A percentile compares a stretch with the other conserved stretches of the same genome.
Evolutionary conservation across 2,329 filamentous ascomycete genomes (phyloP).

Genomic region (Onygenales sp.): DNA sequence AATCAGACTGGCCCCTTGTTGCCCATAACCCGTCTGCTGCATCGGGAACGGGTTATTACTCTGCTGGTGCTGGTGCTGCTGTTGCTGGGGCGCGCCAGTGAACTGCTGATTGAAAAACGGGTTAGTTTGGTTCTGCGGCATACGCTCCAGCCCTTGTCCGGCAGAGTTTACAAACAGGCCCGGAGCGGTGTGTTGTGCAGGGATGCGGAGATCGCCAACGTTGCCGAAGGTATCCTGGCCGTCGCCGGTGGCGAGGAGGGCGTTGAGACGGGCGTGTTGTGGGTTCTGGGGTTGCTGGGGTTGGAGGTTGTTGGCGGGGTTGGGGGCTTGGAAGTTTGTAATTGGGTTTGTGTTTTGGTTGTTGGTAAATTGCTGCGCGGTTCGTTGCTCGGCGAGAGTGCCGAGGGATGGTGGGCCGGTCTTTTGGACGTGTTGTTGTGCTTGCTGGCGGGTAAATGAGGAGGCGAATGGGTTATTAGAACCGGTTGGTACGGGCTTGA

Average conservation of each 20-base stretch:
- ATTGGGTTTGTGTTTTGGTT: constrained; percentile 40
- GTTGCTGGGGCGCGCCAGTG: constrained; percentile 53
- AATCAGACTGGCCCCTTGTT: constrained; percentile 50
- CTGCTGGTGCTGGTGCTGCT: constrained; percentile 21
- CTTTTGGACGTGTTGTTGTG: constrained; percentile 41
- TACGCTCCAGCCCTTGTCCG: constrained; percentile 62
- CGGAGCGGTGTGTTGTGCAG: constrained; percentile 90
- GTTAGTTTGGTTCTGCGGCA: constrained; percentile 66
- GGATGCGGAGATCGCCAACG: constrained; percentile 89
- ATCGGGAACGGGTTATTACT: constrained; percentile 47
- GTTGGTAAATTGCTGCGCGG: constrained; percentile 49
- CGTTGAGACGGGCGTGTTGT: constrained; percentile 67
- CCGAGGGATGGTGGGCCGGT: constrained; percentile 61
- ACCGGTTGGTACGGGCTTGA: constrained; percentile 79
- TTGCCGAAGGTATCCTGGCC: constrained; percentile 97
- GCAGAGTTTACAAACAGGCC: constrained; percentile 96
- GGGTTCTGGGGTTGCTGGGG: constrained; percentile 39
- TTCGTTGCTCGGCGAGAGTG: constrained; percentile 75
- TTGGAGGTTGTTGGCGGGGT: constrained; percentile 33
- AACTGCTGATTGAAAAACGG: constrained; percentile 81
- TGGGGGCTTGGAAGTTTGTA: constrained; percentile 37
- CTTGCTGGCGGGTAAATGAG: constrained; percentile 51
- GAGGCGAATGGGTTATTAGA: constrained; percentile 96
- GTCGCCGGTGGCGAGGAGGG: constrained; percentile 75
- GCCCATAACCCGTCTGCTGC: constrained; percentile 33